Percentiles rank a stretch among this genome's conserved stretches.
Conservation (phyloP, 1,139 yeast species). For the Chernovozyma aurita region DNA sequence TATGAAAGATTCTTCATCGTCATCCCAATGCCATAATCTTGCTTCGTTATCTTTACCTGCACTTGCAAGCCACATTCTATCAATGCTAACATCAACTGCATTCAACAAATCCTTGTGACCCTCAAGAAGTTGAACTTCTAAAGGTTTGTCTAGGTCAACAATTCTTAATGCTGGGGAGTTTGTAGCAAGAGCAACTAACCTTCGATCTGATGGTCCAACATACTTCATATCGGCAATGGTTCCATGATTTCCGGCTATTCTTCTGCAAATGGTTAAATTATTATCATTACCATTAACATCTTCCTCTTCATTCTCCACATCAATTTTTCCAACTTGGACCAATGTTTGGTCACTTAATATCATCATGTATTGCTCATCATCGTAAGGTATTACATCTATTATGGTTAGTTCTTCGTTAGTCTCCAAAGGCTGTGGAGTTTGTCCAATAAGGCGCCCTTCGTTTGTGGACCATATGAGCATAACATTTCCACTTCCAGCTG, state of each 20-base stretch:
- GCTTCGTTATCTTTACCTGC: constrained; percentile 92
- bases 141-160: constrained; percentile 51
- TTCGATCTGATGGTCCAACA: constrained; percentile 23
- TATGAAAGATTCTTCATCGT: constrained; percentile 36
- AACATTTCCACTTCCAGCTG: constrained; percentile 79
- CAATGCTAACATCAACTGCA: constrained; percentile 67
- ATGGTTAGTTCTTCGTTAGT: constrained; percentile 68
- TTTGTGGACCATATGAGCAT: constrained; percentile 57
- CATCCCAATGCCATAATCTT: constrained; percentile 65
- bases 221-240: constrained; percentile 85
- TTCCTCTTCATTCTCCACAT: constrained; percentile 30
- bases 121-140: constrained; percentile 61
- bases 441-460: constrained; percentile 36
- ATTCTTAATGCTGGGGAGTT: constrained; percentile 89
- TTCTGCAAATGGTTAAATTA: constrained; percentile 33
- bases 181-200: constrained; percentile 74
- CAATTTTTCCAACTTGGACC: constrained; percentile 49
- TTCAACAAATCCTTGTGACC: constrained; percentile 88
- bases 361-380: constrained; percentile 20
- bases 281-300: constrained; percentile 26
- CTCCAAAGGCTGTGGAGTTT: constrained; percentile 46
- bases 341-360: constrained; percentile 85
- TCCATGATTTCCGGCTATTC: constrained; percentile 92
- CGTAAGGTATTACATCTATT: constrained; percentile 45
- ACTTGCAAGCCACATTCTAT: constrained; percentile 87